Evolutionary conservation across 768 basidiomycete species (phyloP).

Genomic region (Coprinopsis marcescibilis): DNA sequence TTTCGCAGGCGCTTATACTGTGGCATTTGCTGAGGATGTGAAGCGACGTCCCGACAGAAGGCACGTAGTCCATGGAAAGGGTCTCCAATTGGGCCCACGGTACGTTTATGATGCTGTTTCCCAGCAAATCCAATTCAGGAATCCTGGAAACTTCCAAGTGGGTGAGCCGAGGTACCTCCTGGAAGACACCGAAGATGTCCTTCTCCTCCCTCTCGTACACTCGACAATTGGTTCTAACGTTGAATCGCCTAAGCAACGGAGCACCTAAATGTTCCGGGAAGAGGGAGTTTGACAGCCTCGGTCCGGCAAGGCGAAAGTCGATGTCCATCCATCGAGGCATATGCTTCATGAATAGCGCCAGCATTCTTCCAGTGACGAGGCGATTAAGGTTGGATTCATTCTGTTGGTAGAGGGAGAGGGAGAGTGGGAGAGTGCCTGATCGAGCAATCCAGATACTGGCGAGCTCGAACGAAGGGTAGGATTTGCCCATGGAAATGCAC

Average conservation of each 20-base stretch:
- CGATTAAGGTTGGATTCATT: conserved; percentile 27
- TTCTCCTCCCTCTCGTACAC: conserved; percentile 25
- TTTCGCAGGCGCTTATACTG: conserved; percentile 20
- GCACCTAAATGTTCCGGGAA: conserved; percentile 19
- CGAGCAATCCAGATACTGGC: conserved; percentile 27
- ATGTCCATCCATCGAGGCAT: conserved; percentile 27
- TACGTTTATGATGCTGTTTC: conserved; percentile 19
- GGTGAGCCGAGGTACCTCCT: conserved; percentile 23
- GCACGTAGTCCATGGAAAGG: conserved; percentile 22
- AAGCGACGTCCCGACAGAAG: conserved; percentile 22
- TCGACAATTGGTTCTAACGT: conserved; percentile 22
- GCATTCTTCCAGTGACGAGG: conserved; percentile 21
- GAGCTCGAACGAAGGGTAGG: conserved; percentile 24
- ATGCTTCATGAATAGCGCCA: conserved; percentile 26
- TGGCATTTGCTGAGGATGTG: conserved; percentile 25
- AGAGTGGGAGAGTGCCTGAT: conserved; percentile 27
- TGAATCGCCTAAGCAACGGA: conserved; percentile 26
- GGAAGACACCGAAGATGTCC: conserved; percentile 25
- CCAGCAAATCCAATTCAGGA: conserved; percentile 22
- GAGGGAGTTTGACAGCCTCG: conserved; percentile 20
- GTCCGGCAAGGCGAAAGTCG: conserved; percentile 26
- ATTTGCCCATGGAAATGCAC: conserved; percentile 22
- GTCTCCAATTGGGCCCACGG: conserved; percentile 28
- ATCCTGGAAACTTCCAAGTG: conserved; percentile 27
- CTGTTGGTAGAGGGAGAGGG: conserved; percentile 26